A percentile compares a stretch with the other conserved stretches of the same genome.
phyloP scores from a whole-genome alignment of 192 early-diverging fungal species.

The Haplosporangium gracile region DNA sequence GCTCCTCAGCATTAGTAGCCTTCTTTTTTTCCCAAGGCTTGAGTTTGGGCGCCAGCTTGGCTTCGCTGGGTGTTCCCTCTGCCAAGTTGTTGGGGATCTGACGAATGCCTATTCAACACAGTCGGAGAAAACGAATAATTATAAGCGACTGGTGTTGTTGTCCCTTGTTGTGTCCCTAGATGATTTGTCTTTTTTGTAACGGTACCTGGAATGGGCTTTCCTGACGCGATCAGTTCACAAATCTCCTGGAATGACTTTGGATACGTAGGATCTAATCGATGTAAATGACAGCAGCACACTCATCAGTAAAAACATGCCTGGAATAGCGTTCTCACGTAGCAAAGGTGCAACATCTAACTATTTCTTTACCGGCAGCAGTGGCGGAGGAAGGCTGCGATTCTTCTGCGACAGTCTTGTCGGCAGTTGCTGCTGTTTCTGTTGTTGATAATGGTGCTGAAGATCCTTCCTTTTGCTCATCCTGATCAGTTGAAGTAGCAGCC shows the following conservation, averaged over 20 bases:
- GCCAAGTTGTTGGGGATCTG: slow-evolving; percentile 57
- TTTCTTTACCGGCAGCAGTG: slow-evolving; percentile 10
- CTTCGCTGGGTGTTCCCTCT: slow-evolving; percentile 49
- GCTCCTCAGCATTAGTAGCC: slow-evolving; percentile 1
- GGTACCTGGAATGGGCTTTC: slow-evolving; percentile 56
- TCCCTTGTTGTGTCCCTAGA: too few relatives aligned
- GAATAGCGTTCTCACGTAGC: too few relatives aligned
- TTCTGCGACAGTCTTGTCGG: not conserved
- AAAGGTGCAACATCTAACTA: too few relatives aligned
- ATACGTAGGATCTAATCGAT: slow-evolving; percentile 37
- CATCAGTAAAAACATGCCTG: not conserved
- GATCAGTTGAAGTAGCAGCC: not conserved
- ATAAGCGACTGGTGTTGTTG: not conserved
- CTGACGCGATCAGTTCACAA: slow-evolving; percentile 55
- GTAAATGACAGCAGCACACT: not conserved
- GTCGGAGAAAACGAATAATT: not conserved
- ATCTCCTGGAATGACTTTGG: slow-evolving; percentile 59
- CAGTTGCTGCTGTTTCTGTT: not conserved
- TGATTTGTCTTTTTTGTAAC: not conserved
- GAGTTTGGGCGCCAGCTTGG: slow-evolving; percentile 34
- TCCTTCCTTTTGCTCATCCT: slow-evolving; percentile 3
- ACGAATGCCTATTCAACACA: slow-evolving; percentile 42
- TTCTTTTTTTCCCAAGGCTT: slow-evolving; percentile 54
- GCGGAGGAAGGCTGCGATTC: slow-evolving; percentile 2
- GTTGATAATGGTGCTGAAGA: not conserved